Base-by-base conservation (phyloP, 805 yeast genomes). In the Kluyveromyces dobzhanskii region DNA sequence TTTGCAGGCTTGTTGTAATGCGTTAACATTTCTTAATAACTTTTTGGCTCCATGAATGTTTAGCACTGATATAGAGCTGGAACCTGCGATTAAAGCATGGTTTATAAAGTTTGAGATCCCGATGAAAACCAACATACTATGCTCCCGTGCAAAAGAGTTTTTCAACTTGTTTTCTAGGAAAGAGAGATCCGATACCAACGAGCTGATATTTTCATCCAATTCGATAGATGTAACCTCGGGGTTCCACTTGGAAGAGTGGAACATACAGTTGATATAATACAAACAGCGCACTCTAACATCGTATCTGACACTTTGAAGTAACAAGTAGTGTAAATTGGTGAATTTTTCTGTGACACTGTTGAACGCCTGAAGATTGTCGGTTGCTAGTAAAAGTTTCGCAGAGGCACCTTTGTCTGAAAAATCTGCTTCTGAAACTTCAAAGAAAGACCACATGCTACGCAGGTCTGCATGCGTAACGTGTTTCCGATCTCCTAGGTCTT, bases 381-480 rank as follows among this genome's bases (percentile, higher is more conserved):
- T 37, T 36, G 49, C 43, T 42, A 58, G 41, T 8, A 50, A 44
- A 26, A 59, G 29, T 35, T 43, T 51, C 18, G 52, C 30, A 13
- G 43, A 43, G 9, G 38, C 38, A 24, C 30, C 28, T 13, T 37
- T 45, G 4, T 47, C 44, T 17, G 47, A 45, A 14, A 44, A 47
- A 18, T 50, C 47, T 4, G 53, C 31, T 36, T 56, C 57, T 16
- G 53, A 39, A n/a, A 59, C 48, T 38, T 65, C 69, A 48, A 61
- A 64, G 42, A 66, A 61, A n/a, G 67, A 53, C 70, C 70, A 66
- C 27, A 52, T 50, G 17, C 48, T 50, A 35, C 66, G 56, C 11
- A 66, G 41, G 33, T 56, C 55, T 13, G 59, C 52, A 24, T 56
- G 42, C 8, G 35, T 9, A 11, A 37, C 17, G 3, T 16, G 28